Conservation (phyloP, 2,329 filamentous ascomycete species). For the Helicocarpus griseus region DNA sequence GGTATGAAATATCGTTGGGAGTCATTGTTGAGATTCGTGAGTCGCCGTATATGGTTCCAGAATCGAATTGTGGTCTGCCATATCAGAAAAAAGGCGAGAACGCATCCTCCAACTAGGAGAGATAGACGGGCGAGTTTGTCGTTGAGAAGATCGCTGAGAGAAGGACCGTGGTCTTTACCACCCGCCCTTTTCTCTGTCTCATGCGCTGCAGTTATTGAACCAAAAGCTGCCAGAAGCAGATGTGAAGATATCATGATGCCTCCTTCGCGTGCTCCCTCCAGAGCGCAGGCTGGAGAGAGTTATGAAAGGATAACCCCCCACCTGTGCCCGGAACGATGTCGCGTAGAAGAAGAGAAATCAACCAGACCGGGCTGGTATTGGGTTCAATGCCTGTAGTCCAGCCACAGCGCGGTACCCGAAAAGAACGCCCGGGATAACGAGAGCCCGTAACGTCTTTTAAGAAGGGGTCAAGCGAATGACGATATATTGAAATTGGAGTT, state of each 20-base stretch:
- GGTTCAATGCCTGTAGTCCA: neutral
- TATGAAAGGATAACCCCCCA: neutral
- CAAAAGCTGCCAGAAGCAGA: neutral
- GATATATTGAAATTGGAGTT: neutral
- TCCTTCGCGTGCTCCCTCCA: neutral
- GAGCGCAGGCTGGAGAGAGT: neutral
- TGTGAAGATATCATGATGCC: constrained; percentile 1
- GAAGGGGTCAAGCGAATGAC: neutral
- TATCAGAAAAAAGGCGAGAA: constrained; percentile 53
- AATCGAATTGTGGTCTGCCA: constrained; percentile 57
- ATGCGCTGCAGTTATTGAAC: neutral
- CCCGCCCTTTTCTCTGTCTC: constrained; percentile 1
- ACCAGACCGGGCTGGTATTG: neutral
- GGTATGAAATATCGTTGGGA: constrained; percentile 68
- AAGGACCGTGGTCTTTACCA: neutral
- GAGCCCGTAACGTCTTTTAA: neutral
- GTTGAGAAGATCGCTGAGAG: constrained; percentile 29
- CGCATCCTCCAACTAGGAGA: constrained; percentile 53
- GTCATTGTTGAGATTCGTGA: constrained; percentile 68
- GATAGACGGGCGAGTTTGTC: constrained; percentile 51
- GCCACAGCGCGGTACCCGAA: neutral
- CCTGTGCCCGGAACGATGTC: neutral
- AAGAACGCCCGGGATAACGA: neutral
- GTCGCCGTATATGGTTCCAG: constrained; percentile 58
- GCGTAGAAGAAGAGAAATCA: neutral